Evolutionary conservation across 1,139 yeast species (phyloP).

Genomic region (Pichia norvegensis): DNA sequence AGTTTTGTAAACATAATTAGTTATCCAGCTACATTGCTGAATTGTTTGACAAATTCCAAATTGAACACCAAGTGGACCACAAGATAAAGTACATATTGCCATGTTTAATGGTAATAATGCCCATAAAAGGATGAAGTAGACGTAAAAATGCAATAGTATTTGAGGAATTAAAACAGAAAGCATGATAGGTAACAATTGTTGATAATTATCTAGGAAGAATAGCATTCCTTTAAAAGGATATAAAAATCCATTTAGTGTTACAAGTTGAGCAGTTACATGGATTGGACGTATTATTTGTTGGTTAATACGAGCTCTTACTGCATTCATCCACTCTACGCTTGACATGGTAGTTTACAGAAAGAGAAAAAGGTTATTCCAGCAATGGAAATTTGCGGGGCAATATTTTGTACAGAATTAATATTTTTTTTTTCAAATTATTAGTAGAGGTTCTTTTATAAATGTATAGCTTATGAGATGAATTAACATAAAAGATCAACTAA

Average conservation of each 20-base stretch:
- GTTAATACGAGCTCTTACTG: constrained; percentile 16
- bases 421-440: background rate
- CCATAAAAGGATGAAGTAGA: constrained; percentile 15
- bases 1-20: constrained; percentile 19
- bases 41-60: constrained; percentile 18
- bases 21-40: constrained; percentile 21
- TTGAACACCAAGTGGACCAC: constrained; percentile 24
- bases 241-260: constrained; percentile 13
- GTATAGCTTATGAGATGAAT: background rate
- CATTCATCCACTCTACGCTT: constrained; percentile 13
- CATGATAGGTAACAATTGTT: constrained; percentile 21
- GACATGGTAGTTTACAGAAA: background rate
- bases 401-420: background rate
- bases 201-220: constrained; percentile 18
- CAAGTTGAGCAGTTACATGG: constrained; percentile 13
- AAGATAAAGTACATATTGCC: constrained; percentile 14
- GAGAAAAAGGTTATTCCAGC: background rate
- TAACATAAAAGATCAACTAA: background rate
- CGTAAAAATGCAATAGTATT: constrained; percentile 16
- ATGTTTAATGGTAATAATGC: constrained; percentile 22
- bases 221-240: constrained; percentile 23
- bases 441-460: background rate
- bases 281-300: constrained; percentile 21
- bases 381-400: background rate
- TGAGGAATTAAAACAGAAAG: constrained; percentile 20